Percentiles rank a stretch among this genome's conserved stretches.
These are phyloP conservation scores for Colletotrichum camelliae DNA, from an alignment of 2,329 filamentous ascomycete species.

Conservation along the genomic window DNA sequence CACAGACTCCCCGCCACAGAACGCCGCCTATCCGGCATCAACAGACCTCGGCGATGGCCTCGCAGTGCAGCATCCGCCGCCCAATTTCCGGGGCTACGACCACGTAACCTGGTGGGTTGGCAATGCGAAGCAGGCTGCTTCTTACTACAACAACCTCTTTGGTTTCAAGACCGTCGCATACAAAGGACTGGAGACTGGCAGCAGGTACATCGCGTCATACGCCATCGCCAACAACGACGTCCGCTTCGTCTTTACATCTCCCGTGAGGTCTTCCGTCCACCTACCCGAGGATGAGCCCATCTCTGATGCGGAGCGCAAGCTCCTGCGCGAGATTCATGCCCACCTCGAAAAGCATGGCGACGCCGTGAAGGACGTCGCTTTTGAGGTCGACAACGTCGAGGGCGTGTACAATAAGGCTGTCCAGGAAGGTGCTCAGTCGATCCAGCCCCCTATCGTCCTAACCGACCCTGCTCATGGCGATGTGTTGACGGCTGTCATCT, in stretches of 20 bases:
- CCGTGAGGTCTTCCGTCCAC: conserved; percentile 67
- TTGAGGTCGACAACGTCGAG: conserved; percentile 89
- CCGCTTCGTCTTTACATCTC: conserved; percentile 84
- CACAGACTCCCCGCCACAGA: conserved; percentile 52
- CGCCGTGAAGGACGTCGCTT: conserved; percentile 93
- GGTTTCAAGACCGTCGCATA: conserved; percentile 86
- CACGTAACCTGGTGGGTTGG: conserved; percentile 96
- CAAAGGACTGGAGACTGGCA: conserved; percentile 86
- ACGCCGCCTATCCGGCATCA: conserved; percentile 45
- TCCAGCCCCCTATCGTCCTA: conserved; percentile 62
- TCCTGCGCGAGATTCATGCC: conserved; percentile 77
- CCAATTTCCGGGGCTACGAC: conserved; percentile 83
- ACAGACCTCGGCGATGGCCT: conserved; percentile 51
- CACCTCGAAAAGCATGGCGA: conserved; percentile 91
- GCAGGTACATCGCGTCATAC: conserved; percentile 80
- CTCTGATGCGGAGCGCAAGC: conserved; percentile 64
- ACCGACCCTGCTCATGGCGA: conserved; percentile 67
- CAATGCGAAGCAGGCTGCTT: conserved; percentile 93
- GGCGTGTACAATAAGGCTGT: conserved; percentile 80
- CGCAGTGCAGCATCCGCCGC: conserved; percentile 54
- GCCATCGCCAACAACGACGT: conserved; percentile 80
- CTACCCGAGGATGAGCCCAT: conserved; percentile 66
- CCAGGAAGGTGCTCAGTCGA: conserved; percentile 63
- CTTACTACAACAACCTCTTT: conserved; percentile 87
- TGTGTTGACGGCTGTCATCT: conserved; percentile 79